phyloP scores from a whole-genome alignment of 2,329 filamentous ascomycete genomes.

The Scopulariopsis brevicaulis region DNA sequence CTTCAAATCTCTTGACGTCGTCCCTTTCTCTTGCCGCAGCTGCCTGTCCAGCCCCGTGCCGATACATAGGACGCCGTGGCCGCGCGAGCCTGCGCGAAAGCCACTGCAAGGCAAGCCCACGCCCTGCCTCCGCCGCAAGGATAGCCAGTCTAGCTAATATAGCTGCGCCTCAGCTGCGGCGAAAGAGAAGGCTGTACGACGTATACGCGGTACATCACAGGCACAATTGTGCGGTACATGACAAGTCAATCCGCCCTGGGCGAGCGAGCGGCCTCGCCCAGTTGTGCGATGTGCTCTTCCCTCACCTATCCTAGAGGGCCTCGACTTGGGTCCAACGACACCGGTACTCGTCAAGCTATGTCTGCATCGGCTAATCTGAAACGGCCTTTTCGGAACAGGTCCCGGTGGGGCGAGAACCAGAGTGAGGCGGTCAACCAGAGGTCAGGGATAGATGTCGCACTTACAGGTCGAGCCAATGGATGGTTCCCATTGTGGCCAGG shows the following conservation, averaged over 20 bases:
- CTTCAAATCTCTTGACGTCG: too few species aligned
- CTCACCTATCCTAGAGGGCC: background rate
- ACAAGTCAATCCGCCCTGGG: background rate
- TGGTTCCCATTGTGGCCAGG: background rate
- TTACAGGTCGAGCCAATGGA: background rate
- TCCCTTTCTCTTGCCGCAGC: too few species aligned
- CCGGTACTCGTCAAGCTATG: background rate
- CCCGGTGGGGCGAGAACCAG: background rate
- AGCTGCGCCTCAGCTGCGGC: background rate
- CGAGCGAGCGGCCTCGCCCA: background rate
- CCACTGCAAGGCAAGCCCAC: background rate
- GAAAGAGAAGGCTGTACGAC: background rate
- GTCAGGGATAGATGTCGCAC: background rate
- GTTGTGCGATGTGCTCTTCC: background rate
- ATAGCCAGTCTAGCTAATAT: background rate
- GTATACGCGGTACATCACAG: background rate
- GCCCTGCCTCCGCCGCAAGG: background rate
- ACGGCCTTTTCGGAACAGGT: background rate
- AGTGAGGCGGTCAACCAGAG: background rate
- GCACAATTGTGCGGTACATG: background rate
- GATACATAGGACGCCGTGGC: too few species aligned
- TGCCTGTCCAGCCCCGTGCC: too few species aligned
- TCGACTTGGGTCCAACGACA: background rate
- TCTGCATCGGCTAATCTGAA: background rate
- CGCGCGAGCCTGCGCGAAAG: too few species aligned